Evolutionary conservation across 352 stramenopile genomes (phyloP).

Genomic region (Phytophthora kernoviae): DNA sequence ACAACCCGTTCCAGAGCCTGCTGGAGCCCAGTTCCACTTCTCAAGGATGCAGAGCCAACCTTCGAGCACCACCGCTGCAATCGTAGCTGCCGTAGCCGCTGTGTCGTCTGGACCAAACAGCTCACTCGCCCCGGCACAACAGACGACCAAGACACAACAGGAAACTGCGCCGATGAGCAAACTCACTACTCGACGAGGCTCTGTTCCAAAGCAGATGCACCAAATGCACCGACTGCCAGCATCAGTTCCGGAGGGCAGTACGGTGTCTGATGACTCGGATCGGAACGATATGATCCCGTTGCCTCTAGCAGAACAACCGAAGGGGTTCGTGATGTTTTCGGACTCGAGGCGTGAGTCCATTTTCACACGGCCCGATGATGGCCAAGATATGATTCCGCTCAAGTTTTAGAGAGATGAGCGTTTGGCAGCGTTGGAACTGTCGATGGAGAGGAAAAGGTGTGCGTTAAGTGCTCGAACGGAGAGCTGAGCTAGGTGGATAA

Average conservation of each 20-base stretch:
- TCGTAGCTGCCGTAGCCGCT: slow-evolving; percentile 26
- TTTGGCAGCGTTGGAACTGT: slow-evolving; percentile 2
- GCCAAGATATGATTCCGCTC: slow-evolving; percentile 48
- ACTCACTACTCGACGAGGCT: slow-evolving; percentile 20
- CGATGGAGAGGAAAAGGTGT: background rate
- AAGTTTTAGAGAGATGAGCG: slow-evolving; percentile 24
- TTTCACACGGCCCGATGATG: slow-evolving; percentile 34
- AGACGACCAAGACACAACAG: slow-evolving; percentile 2
- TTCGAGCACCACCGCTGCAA: slow-evolving; percentile 24
- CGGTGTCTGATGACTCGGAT: slow-evolving; percentile 16
- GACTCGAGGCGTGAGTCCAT: slow-evolving; percentile 44
- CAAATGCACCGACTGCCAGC: slow-evolving; percentile 23
- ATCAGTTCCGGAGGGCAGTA: slow-evolving; percentile 23
- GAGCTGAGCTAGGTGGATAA: slow-evolving; percentile 1
- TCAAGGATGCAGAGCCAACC: slow-evolving; percentile 28
- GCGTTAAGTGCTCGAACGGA: background rate
- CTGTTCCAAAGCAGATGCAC: slow-evolving; percentile 17
- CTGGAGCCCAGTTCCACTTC: slow-evolving; percentile 20
- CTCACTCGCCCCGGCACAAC: slow-evolving; percentile 1
- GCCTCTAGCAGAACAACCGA: slow-evolving; percentile 8
- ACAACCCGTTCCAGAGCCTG: slow-evolving; percentile 11
- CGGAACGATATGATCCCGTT: slow-evolving; percentile 45
- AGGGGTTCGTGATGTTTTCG: slow-evolving; percentile 38
- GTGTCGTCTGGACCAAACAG: slow-evolving; percentile 9
- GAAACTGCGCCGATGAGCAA: slow-evolving; percentile 19